phyloP scores from a whole-genome alignment of 345 rosid species.

The Camelina neglecta region DNA sequence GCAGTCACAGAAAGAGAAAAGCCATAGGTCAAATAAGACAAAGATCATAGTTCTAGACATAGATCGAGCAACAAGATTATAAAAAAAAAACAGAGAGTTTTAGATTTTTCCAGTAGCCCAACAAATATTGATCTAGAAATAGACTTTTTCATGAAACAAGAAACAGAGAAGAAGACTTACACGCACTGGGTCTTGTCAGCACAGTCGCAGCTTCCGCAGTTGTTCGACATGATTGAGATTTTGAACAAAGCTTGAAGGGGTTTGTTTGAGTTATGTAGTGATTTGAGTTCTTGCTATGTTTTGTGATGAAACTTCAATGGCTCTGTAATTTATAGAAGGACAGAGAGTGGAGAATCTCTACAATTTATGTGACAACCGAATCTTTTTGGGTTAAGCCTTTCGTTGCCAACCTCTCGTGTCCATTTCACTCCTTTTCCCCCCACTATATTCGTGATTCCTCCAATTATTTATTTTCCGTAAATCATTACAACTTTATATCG shows the following conservation, averaged over 20 bases:
- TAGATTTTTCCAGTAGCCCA: not conserved
- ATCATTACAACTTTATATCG: not conserved
- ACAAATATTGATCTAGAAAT: not conserved
- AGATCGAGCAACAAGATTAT: not conserved
- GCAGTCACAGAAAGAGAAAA: constrained; percentile 30
- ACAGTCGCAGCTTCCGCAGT: constrained; percentile 83
- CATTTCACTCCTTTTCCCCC: constrained; percentile 38
- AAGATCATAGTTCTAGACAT: not conserved
- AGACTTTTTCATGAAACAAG: not conserved
- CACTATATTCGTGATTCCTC: constrained; percentile 20
- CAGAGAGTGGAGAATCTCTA: constrained; percentile 39
- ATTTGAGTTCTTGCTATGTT: not conserved
- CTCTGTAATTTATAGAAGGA: constrained; percentile 57
- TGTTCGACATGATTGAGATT: constrained; percentile 62
- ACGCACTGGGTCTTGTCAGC: constrained; percentile 76
- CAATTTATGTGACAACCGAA: constrained; percentile 30
- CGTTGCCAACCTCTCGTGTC: constrained; percentile 70
- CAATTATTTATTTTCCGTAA: not conserved
- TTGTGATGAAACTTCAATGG: constrained; percentile 31
- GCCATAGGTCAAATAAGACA: not conserved
- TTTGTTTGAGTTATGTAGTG: not conserved
- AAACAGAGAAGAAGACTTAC: constrained; percentile 46
- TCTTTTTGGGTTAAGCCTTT: constrained; percentile 42
- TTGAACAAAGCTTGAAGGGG: not conserved
- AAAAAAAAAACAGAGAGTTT: not conserved